Percentiles rank a stretch among this genome's conserved stretches.
These are phyloP conservation scores for Aspergillus sp. DNA, from an alignment of 2,329 filamentous ascomycete species.

Conservation along the genomic window DNA sequence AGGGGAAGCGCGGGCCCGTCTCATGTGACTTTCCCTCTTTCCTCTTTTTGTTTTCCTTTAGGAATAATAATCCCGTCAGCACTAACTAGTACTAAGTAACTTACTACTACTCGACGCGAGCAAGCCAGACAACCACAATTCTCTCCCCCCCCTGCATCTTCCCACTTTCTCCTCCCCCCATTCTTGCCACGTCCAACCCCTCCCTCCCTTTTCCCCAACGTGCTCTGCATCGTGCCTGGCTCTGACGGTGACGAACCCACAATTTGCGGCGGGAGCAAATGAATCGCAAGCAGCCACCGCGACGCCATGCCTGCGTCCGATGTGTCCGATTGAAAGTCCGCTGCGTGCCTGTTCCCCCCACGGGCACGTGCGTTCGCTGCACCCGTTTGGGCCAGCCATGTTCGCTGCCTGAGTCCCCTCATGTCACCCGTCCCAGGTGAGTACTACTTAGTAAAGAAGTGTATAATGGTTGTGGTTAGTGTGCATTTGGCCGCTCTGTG, in stretches of 20 bases:
- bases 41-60: not conserved
- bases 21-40: not conserved
- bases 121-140: no score
- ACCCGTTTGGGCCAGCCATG: conserved; percentile 12
- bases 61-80: not conserved
- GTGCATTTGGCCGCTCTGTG: no score
- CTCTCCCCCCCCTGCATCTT: not conserved
- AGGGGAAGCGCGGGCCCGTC: not conserved
- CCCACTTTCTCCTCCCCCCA: not conserved
- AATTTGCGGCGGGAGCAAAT: not conserved
- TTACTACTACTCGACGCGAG: no score
- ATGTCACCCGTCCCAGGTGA: conserved; percentile 1
- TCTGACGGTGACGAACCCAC: no score
- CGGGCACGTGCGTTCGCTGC: conserved; percentile 14
- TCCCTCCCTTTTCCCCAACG: no score
- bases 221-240: no score
- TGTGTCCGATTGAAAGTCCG: conserved; percentile 17
- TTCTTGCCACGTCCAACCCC: not conserved
- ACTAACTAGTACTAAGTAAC: not conserved
- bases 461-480: no score
- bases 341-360: conserved; percentile 2
- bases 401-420: conserved; percentile 4
- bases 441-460: no score
- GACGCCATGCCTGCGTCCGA: conserved; percentile 13
- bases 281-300: conserved; percentile 10